phyloP scores from a whole-genome alignment of 1,284 basidiomycete genomes.

The Melampsora larici-populina region DNA sequence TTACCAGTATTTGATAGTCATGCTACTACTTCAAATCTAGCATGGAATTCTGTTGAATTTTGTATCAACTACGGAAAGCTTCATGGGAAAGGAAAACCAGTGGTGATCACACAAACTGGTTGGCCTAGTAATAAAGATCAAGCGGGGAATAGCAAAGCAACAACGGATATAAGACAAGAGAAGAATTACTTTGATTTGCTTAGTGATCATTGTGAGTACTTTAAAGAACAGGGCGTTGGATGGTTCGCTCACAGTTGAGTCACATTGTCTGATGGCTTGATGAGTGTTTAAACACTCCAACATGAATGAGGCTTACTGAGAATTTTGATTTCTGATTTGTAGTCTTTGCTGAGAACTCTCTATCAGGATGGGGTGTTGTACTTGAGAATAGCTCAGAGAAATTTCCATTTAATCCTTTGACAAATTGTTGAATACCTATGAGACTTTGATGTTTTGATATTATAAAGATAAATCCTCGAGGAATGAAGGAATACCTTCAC shows the following conservation, averaged over 20 bases:
- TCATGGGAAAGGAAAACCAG: not conserved
- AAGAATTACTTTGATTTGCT: constrained; percentile 61
- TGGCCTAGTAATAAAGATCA: constrained; percentile 49
- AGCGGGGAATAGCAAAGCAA: constrained; percentile 46
- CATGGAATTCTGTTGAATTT: constrained; percentile 66
- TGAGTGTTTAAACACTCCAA: no score
- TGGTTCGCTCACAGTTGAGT: constrained; percentile 72
- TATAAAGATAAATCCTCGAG: no score
- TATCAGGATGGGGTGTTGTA: constrained; percentile 40
- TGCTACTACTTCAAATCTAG: constrained; percentile 63
- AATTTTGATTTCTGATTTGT: not conserved
- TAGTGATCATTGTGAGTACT: constrained; percentile 61
- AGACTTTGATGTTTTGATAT: no score
- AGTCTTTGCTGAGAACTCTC: constrained; percentile 2
- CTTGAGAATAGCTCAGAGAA: constrained; percentile 15
- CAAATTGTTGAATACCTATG: constrained; percentile 11
- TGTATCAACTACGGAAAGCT: constrained; percentile 53
- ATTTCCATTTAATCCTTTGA: constrained; percentile 34
- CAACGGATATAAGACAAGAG: constrained; percentile 46
- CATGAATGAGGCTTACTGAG: not conserved
- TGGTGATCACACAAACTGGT: constrained; percentile 46
- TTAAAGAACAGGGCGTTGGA: constrained; percentile 58
- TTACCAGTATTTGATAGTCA: constrained; percentile 67
- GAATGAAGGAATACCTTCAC: no score
- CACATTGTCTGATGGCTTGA: constrained; percentile 54